phyloP scores from a whole-genome alignment of 495 filamentous ascomycete species.

The Podospora fimiseda region DNA sequence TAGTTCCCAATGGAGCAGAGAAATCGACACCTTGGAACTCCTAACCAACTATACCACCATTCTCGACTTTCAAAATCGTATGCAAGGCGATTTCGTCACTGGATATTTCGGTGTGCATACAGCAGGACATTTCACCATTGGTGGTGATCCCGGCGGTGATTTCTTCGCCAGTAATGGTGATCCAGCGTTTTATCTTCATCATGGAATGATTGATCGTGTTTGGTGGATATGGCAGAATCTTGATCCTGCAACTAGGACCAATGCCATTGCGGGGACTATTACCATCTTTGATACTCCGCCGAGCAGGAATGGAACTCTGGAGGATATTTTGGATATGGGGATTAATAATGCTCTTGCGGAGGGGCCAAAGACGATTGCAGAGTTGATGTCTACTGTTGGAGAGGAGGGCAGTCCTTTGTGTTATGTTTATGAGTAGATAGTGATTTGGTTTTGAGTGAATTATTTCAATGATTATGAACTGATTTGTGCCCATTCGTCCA shows the following conservation, averaged over 20 bases:
- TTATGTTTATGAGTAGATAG: slow-evolving; percentile 12
- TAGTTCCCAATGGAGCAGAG: slow-evolving; percentile 39
- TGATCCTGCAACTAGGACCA: slow-evolving; percentile 24
- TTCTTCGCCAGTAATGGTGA: slow-evolving; percentile 55
- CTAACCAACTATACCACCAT: slow-evolving; percentile 37
- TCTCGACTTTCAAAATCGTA: slow-evolving; percentile 42
- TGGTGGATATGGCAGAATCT: slow-evolving; percentile 63
- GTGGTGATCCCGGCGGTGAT: slow-evolving; percentile 51
- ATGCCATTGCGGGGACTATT: neutral
- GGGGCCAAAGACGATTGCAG: slow-evolving; percentile 14
- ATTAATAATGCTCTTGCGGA: slow-evolving; percentile 4
- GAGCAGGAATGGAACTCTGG: slow-evolving; percentile 19
- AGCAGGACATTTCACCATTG: slow-evolving; percentile 59
- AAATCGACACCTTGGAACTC: slow-evolving; percentile 30
- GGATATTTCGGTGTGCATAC: slow-evolving; percentile 52
- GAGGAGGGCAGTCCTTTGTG: slow-evolving; percentile 24
- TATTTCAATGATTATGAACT: neutral
- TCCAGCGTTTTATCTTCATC: slow-evolving; percentile 61
- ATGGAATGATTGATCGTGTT: slow-evolving; percentile 57
- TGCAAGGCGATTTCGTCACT: slow-evolving; percentile 44
- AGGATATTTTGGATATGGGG: slow-evolving; percentile 25
- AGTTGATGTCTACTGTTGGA: slow-evolving; percentile 28
- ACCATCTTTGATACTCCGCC: slow-evolving; percentile 1
- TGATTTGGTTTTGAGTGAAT: too few relatives aligned
- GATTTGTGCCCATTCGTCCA: neutral